phyloP scores from a whole-genome alignment of 2,329 filamentous ascomycete genomes.

The Diaporthe citrichinensis region DNA sequence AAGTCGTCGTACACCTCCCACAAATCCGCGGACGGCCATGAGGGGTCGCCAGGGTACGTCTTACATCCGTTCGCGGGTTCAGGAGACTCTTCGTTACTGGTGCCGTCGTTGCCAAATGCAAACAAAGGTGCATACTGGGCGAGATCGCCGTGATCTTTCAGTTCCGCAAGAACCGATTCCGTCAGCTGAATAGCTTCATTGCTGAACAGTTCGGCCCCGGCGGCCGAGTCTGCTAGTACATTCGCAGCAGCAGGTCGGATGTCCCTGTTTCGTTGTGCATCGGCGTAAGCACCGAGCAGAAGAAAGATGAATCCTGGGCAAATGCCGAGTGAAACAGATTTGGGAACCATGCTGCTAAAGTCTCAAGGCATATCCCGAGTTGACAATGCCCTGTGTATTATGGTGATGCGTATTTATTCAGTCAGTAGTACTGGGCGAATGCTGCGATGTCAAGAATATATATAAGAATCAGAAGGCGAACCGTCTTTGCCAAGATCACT shows the following conservation, averaged over 20 bases:
- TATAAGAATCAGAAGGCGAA: not conserved
- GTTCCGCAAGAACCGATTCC: constrained; percentile 50
- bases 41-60: constrained; percentile 51
- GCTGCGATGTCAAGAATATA: not conserved
- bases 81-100: constrained; percentile 43
- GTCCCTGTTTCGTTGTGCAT: not conserved
- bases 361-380: too few relatives aligned
- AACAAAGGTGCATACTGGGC: constrained; percentile 50
- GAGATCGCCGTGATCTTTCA: constrained; percentile 49
- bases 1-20: constrained; percentile 50
- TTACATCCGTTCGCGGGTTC: constrained; percentile 50
- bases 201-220: not conserved
- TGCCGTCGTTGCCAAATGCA: constrained; percentile 47
- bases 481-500: not conserved
- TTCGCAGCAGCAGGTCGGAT: not conserved
- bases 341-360: not conserved
- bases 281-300: not conserved
- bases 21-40: constrained; percentile 48
- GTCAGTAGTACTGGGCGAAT: too few relatives aligned
- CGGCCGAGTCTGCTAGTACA: not conserved
- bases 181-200: constrained; percentile 47
- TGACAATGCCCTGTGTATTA: not conserved
- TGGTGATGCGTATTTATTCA: too few relatives aligned
- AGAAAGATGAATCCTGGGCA: not conserved
- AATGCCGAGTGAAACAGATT: not conserved